phyloP scores from a whole-genome alignment of 2,329 filamentous ascomycete genomes.

The Aspergillus ochraceus region DNA sequence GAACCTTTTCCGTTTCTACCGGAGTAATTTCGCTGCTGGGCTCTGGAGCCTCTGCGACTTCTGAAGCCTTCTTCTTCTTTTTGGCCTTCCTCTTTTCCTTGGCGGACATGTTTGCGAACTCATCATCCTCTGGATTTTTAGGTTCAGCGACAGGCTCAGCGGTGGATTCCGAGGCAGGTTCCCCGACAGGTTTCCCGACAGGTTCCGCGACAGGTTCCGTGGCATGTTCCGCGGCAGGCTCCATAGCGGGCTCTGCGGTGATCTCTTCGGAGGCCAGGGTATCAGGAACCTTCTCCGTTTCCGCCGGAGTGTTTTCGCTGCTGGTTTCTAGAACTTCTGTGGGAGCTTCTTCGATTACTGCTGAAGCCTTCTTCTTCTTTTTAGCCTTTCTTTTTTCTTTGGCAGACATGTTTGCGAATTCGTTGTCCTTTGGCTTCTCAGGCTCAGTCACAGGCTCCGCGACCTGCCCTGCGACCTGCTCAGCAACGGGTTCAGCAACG shows the following conservation, averaged over 20 bases:
- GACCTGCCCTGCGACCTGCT: background rate
- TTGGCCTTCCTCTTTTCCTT: conserved; percentile 50
- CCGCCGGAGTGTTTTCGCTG: background rate
- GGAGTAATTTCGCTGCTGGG: background rate
- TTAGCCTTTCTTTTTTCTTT: conserved; percentile 50
- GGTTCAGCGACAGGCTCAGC: background rate
- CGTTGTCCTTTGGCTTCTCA: conserved; percentile 11
- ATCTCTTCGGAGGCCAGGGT: background rate
- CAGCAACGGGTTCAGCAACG: background rate
- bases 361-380: conserved; percentile 35
- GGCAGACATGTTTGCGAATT: conserved; percentile 30
- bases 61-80: conserved; percentile 40
- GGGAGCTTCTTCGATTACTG: conserved; percentile 21
- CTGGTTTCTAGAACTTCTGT: background rate
- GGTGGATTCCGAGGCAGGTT: background rate
- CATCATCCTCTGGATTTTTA: conserved; percentile 12
- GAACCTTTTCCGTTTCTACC: background rate
- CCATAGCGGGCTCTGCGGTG: too few species aligned
- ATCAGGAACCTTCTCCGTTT: background rate
- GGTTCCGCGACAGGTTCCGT: too few species aligned
- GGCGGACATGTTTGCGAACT: conserved; percentile 30
- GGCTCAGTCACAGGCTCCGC: background rate
- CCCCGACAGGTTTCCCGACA: too few species aligned
- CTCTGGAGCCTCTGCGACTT: background rate
- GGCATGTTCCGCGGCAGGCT: too few species aligned